Base-by-base conservation (phyloP, 208 protist species). In the Leishmania lainsoni region DNA sequence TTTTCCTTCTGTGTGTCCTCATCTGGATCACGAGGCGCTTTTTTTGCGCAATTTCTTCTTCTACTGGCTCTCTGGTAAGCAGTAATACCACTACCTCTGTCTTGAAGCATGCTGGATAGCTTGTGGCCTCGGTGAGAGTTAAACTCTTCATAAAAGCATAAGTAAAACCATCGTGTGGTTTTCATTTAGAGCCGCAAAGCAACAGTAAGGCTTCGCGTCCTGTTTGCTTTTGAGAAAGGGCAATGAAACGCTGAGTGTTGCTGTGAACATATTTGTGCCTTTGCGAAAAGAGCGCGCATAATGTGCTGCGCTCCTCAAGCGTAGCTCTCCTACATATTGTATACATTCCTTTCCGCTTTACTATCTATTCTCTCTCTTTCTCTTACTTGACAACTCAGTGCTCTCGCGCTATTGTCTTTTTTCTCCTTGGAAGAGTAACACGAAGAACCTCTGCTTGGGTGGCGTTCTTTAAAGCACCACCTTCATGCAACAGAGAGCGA, bases 1-100 rank as follows among this genome's bases (percentile, higher is more conserved):
- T 32, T 26, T 8, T 45, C 42, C 2, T 45, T 8, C 2, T 73
- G 45, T 73, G 26, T 54, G 6, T 59, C 6, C 45, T 73, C 48
- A 51, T 73, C 22, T 73, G 69, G 48, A 51, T 20, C 32, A 54
- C 9, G 45, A 48, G 48, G 51, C 52, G 35, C 22, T 76, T 45
- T 61, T 73, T 45, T 20, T 3, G 29, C 59, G 5, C 9, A 78
- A 69, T 52, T 81, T 84, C 69, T 56, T 78, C 88, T 84, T 79
- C 52, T 63, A 48, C 51, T n/a, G 10, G 48, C 63, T 76, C 49
- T 63, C 22, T 51, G 48, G 45, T 52, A 54, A 52, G 69, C 17
- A 52, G 35, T 51, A 45, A 51, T 54, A 73, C 48, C 52, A 76
- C 72, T 35, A 29, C 32, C 52, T 45, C 32, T 16, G 14, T 58